Percentiles rank a stretch among this genome's conserved stretches.
Conservation (phyloP, 768 basidiomycete genomes). For the Rhodotorula toruloides region DNA sequence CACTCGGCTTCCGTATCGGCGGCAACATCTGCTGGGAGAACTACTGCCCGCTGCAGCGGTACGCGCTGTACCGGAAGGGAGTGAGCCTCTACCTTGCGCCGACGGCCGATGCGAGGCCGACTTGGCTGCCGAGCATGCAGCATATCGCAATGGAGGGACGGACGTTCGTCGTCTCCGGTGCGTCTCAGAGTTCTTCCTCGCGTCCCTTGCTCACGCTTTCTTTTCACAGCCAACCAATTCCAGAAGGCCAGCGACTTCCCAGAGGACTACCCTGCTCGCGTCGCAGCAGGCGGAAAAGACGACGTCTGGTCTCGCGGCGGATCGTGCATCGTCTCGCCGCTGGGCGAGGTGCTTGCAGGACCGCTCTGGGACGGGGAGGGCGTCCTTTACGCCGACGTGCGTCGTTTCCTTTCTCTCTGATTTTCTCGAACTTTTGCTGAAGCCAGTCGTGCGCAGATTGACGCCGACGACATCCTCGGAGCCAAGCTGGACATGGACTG, state of each 20-base stretch:
- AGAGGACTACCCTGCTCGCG: slow-evolving; percentile 15
- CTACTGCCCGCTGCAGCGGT: slow-evolving; percentile 56
- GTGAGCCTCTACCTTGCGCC: slow-evolving; percentile 51
- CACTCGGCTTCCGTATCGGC: slow-evolving; percentile 44
- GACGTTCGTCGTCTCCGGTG: slow-evolving; percentile 59
- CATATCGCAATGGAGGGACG: slow-evolving; percentile 65
- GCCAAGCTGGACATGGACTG: slow-evolving; percentile 63
- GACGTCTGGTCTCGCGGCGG: slow-evolving; percentile 62
- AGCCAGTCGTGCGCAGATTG: slow-evolving; percentile 52
- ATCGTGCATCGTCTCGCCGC: slow-evolving; percentile 58
- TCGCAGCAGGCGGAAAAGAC: slow-evolving; percentile 52
- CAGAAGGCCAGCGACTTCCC: slow-evolving; percentile 50
- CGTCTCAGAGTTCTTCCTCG: not conserved
- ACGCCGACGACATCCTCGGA: slow-evolving; percentile 57
- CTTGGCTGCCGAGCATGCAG: slow-evolving; percentile 58
- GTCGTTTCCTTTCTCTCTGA: not conserved
- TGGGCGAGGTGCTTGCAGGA: slow-evolving; percentile 59
- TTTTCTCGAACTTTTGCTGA: not conserved
- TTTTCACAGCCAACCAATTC: slow-evolving; percentile 53
- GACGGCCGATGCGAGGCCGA: slow-evolving; percentile 59
- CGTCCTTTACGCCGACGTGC: slow-evolving; percentile 48
- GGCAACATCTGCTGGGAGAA: slow-evolving; percentile 56
- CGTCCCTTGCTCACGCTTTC: too few relatives aligned
- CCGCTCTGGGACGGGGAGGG: slow-evolving; percentile 57
- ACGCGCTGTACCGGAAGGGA: slow-evolving; percentile 16